Evolutionary conservation across 306 rosid genomes (phyloP).

Genomic region (Ochetophila trinervis): DNA sequence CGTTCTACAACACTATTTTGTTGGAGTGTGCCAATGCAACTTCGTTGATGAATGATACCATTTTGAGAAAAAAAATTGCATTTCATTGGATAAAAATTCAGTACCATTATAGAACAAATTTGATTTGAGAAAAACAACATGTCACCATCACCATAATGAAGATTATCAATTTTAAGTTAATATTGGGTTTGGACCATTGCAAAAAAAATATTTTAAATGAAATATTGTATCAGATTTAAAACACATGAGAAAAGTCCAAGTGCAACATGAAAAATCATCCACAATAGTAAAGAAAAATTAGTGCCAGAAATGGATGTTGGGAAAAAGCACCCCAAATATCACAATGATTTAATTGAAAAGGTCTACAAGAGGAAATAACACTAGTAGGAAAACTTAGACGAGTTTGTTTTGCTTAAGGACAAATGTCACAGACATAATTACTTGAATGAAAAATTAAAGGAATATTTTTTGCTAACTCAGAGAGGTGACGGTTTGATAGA

Average conservation of each 20-base stretch:
- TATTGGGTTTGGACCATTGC: neutral
- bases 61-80: neutral
- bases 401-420: conserved; percentile 14
- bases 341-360: conserved; percentile 9
- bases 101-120: neutral
- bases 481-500: no score
- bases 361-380: neutral
- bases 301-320: neutral
- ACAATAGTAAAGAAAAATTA: neutral
- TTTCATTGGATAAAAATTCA: neutral
- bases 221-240: neutral
- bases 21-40: neutral
- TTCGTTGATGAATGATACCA: neutral
- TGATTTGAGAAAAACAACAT: neutral
- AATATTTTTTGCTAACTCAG: no score
- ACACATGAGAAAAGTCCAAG: neutral
- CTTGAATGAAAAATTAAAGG: no score
- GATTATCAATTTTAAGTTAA: neutral
- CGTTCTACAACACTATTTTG: neutral
- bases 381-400: neutral
- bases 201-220: neutral
- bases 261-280: neutral
- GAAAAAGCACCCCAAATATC: conserved; percentile 7
- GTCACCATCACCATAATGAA: neutral
- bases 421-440: conserved; percentile 17